phyloP scores from a whole-genome alignment of 2,329 filamentous ascomycete species.

The Blastomyces silverae region DNA sequence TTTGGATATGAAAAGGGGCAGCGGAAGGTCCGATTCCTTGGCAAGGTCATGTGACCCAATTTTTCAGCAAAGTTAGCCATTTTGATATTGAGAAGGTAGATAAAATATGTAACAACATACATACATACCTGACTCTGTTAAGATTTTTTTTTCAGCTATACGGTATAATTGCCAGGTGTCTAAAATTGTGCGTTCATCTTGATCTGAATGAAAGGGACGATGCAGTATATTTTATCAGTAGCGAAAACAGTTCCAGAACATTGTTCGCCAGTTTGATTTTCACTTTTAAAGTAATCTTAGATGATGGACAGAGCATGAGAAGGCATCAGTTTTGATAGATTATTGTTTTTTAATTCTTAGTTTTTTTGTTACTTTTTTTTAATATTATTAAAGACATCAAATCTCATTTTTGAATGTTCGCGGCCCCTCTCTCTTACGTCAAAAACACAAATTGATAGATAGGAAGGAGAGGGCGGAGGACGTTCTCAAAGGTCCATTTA shows the following conservation, averaged over 20 bases:
- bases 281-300: background rate
- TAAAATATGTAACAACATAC: no score
- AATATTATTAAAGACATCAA: background rate
- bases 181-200: no score
- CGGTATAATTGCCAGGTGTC: no score
- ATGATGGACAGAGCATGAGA: background rate
- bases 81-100: background rate
- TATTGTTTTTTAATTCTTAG: background rate
- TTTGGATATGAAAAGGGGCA: no score
- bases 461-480: background rate
- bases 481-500: background rate
- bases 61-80: background rate
- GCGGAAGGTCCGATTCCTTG: background rate
- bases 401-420: background rate
- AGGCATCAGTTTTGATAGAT: background rate
- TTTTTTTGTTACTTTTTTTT: background rate
- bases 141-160: no score
- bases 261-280: no score
- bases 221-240: no score
- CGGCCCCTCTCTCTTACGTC: background rate
- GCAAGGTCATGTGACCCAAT: background rate
- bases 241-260: no score
- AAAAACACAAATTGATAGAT: slow-evolving; percentile 3
- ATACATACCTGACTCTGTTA: no score
- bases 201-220: no score